Evolutionary conservation across 108 stramenopile genomes (phyloP), one percentile per base, ranked within the genome.

Genomic region (Nitzschia putrida): DNA sequence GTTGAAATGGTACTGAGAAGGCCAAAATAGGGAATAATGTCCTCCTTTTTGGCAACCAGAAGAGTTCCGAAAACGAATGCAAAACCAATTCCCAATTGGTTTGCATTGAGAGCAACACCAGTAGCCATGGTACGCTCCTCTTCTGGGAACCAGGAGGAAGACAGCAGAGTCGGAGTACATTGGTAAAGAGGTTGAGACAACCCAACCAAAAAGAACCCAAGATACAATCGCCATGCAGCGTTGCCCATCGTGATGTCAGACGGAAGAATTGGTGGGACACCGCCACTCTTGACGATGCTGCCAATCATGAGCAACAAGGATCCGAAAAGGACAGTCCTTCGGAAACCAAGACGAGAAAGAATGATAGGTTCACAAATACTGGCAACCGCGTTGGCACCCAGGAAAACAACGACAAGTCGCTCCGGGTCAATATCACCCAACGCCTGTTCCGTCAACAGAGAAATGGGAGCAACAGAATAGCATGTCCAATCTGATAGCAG

Each of bases 81-180:
- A 68, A 80, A 89, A 37, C 91, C 94, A 64, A 95, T 93, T 25
- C 94, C 94, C 13, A 93, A 67, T 58, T 95, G 94, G 59, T 95
- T 95, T 43, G 85, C 81, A 68, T 95, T 95, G 58, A 95, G 57
- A 1, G 94, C 94, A 29, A 95, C 88, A 53, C 90, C 91, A 5
- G 94, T 92, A n/a, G 94, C 94, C 87, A 95, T 80, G 38, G 94
- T 95, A 3, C 90, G 85, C 66, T 94, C 90, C 49, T 76, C 63
- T 58, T 88, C 84, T 1, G 87, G 88, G 58, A 94, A 91, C 93
- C 93, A 94, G 23, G 85, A 85, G n/a, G 84, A 77, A 1, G 88
- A 84, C 0, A 94, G 71, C 37, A 91, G 55, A 24, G 86, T 69
- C n/a, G 90, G 87, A 38, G 90, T 90, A 74, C 93, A 94, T 64